A percentile compares a stretch with the other conserved stretches of the same genome.
These are phyloP conservation scores for Trichoderma semiorbis DNA, from an alignment of 2,329 filamentous ascomycete genomes.

Conservation along the genomic window DNA sequence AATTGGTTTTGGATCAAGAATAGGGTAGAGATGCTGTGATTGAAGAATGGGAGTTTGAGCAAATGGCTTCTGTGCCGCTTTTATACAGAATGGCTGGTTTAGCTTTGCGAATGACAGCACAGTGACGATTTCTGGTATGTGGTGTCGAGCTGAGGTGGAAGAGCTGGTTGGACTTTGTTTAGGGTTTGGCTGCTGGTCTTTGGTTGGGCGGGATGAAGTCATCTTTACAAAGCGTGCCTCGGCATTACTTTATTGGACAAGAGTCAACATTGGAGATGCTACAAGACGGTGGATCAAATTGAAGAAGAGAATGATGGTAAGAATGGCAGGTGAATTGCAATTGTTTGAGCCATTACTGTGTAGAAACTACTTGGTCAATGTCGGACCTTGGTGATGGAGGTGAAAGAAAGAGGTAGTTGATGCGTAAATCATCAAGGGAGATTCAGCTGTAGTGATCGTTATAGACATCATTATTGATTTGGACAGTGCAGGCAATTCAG, in stretches of 20 bases:
- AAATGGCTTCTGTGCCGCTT: not conserved
- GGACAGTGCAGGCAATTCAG: not conserved
- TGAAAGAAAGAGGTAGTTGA: not conserved
- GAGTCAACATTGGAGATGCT: not conserved
- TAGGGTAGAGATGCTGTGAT: not conserved
- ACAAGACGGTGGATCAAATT: not conserved
- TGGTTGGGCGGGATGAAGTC: not conserved
- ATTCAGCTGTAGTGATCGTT: not conserved
- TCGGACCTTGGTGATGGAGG: not conserved
- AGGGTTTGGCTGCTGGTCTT: not conserved
- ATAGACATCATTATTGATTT: not conserved
- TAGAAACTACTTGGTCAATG: not conserved
- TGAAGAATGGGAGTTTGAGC: not conserved
- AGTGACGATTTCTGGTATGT: not conserved
- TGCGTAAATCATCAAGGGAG: not conserved
- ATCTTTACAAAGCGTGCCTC: not conserved
- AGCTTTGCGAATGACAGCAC: slow-evolving; percentile 2
- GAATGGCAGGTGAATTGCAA: not conserved
- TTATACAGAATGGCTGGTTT: not conserved
- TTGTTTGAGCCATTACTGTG: too few relatives aligned
- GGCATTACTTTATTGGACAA: not conserved
- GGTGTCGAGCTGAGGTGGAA: not conserved
- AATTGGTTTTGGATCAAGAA: not conserved
- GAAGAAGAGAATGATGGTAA: not conserved
- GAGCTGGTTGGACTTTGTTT: not conserved